Base-by-base conservation (phyloP, 1,139 yeast genomes). In the Magnusiomyces ingens region DNA sequence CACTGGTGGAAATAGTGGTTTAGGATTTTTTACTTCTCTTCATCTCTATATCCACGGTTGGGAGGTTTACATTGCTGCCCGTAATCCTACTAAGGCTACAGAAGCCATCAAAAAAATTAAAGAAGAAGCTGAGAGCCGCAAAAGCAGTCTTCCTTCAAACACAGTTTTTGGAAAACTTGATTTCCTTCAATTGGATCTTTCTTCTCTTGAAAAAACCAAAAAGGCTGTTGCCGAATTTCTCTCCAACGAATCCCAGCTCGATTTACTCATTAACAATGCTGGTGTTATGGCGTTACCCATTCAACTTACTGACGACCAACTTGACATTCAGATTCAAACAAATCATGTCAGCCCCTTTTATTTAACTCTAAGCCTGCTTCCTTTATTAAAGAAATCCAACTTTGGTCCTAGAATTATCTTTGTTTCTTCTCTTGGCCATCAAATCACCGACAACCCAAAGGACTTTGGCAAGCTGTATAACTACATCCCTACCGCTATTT, bases 31-130 rank as follows among this genome's bases (percentile, higher is more conserved):
- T 65, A 84, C 94, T 0, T 86, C 79, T 2, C 70, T 87, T 19
- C 94, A 87, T 62, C 74, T 89, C 12, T 86, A 83, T 63, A 71
- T 86, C 52, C 96, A 87, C 63, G 96, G 96, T 0, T 85, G 79
- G 64, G 71, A 76, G 2, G 84, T 88, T 1, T 88, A 88, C 63
- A 71, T 87, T 53, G 87, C 84, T 0, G 93, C 95, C 1, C 71
- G 95, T 58, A 82, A 77, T 59, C 74, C 73, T 47, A 67, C 71
- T n/a, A 76, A 81, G 58, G 83, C 84, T 0, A 65, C 67, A 13
- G 73, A 73, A 45, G 87, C 90, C 1, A 79, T 84, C 6, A 70
- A 71, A 36, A 81, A 79, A 12, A 74, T 87, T 29, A 67, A 73
- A 48, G 63, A 63, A 2, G 88, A 83, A 64, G 89, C 91, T 0